Evolutionary conservation across 208 protist genomes (phyloP).

Genomic region (Leishmania major): DNA sequence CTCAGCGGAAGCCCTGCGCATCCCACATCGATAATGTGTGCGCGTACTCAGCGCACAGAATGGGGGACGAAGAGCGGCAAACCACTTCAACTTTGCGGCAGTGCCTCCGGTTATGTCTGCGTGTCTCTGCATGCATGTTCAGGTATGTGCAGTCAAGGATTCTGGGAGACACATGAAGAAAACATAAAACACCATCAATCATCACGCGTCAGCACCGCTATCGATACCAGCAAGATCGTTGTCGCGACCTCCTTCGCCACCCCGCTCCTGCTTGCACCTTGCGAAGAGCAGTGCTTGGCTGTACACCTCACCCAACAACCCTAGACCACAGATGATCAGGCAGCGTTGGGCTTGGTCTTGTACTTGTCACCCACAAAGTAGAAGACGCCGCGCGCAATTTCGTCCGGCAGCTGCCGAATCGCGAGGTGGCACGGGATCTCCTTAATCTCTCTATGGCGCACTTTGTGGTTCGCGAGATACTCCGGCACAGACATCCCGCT

Average conservation of each 20-base stretch:
- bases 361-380: conserved; percentile 90
- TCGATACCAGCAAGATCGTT: neutral
- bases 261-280: neutral
- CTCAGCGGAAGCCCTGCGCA: neutral
- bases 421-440: conserved; percentile 88
- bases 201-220: neutral
- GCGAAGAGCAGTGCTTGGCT: neutral
- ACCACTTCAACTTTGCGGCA: neutral
- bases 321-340: neutral
- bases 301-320: neutral
- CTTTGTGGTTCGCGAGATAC: conserved; percentile 70
- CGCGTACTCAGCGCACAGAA: neutral
- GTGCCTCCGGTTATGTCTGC: neutral
- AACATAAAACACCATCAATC: neutral
- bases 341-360: conserved; percentile 10
- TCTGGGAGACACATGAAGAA: neutral
- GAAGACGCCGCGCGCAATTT: conserved; percentile 86
- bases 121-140: neutral
- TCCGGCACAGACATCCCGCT: conserved; percentile 62
- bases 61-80: neutral
- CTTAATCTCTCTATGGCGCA: conserved; percentile 64
- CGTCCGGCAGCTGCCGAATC: conserved; percentile 84
- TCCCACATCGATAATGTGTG: neutral
- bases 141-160: neutral
- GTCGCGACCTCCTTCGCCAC: neutral